phyloP scores from a whole-genome alignment of 176 grass and related monocot genomes.

The Bromus sterilis region DNA sequence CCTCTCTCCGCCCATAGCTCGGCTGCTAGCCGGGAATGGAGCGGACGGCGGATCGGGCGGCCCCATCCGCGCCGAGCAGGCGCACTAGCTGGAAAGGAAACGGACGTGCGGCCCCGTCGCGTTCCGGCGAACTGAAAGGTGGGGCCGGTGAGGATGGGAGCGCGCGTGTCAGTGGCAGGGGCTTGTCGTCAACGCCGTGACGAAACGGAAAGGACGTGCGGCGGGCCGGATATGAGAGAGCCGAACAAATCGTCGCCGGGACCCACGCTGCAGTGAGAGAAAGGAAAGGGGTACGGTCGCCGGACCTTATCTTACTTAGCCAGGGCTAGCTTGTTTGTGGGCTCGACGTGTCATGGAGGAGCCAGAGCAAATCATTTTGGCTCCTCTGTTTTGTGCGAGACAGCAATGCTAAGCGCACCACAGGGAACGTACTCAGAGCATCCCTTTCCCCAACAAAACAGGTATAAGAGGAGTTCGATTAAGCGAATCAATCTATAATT shows the following conservation, averaged over 20 bases:
- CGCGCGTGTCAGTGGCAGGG: not conserved
- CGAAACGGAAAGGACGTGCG: not conserved
- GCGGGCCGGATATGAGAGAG: not conserved
- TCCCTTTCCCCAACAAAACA: too few relatives aligned
- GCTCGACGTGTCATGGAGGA: not conserved
- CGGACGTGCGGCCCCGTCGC: not conserved
- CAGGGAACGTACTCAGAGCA: not conserved
- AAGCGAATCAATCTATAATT: too few relatives aligned
- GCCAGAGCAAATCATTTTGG: not conserved
- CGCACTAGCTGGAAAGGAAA: not conserved
- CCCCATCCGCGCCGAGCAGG: too few relatives aligned
- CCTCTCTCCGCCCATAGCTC: not conserved
- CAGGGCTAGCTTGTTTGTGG: not conserved
- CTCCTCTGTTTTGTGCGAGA: not conserved
- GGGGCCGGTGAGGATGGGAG: not conserved
- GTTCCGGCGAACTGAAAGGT: not conserved
- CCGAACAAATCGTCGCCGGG: not conserved
- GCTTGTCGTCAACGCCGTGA: fast-evolving
- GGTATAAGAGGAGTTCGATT: too few relatives aligned
- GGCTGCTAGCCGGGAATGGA: not conserved
- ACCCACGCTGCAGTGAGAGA: not conserved
- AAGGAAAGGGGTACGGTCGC: not conserved
- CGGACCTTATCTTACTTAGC: not conserved
- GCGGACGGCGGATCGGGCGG: not conserved
- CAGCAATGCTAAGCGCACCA: not conserved